These are phyloP conservation scores for Candida tammaniensis DNA, from an alignment of 805 yeast species.

Conservation along the genomic window DNA sequence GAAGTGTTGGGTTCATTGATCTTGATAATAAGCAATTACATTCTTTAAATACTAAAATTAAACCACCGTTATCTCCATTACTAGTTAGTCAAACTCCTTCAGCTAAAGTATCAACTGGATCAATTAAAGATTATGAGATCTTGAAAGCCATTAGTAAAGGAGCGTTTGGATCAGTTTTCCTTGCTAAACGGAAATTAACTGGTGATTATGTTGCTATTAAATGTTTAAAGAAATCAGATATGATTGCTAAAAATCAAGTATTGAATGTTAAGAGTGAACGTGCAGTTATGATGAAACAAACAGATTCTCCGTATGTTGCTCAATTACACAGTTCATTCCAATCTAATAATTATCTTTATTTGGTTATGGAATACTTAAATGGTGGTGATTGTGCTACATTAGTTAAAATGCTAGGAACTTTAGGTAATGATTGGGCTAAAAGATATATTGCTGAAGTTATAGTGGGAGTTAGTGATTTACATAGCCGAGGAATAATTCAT, in stretches of 20 bases:
- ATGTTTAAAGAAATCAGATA: conserved; percentile 85
- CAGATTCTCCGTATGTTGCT: conserved; percentile 91
- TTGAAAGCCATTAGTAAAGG: conserved; percentile 94
- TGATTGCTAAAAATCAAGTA: conserved; percentile 96
- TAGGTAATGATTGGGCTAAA: conserved; percentile 84
- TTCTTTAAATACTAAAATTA: conserved; percentile 17
- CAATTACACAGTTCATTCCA: conserved; percentile 86
- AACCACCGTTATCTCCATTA: conserved; percentile 78
- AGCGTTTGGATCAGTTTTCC: conserved; percentile 93
- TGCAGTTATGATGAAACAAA: conserved; percentile 97
- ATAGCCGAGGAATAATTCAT: conserved; percentile 84
- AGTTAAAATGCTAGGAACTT: conserved; percentile 72
- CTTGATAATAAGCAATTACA: conserved; percentile 4
- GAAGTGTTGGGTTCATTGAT: background rate
- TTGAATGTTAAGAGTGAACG: conserved; percentile 92
- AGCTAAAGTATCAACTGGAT: conserved; percentile 54
- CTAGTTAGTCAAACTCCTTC: conserved; percentile 62
- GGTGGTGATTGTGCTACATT: conserved; percentile 96
- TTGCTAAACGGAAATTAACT: conserved; percentile 77
- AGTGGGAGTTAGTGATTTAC: conserved; percentile 87
- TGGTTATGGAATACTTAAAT: conserved; percentile 94
- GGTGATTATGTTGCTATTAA: conserved; percentile 97
- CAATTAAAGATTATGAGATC: conserved; percentile 84
- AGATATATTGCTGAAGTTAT: conserved; percentile 87
- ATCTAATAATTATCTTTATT: conserved; percentile 76